Evolutionary conservation across 2,329 filamentous ascomycete genomes (phyloP).

Genomic region (Trichoderma brevicompactum): DNA sequence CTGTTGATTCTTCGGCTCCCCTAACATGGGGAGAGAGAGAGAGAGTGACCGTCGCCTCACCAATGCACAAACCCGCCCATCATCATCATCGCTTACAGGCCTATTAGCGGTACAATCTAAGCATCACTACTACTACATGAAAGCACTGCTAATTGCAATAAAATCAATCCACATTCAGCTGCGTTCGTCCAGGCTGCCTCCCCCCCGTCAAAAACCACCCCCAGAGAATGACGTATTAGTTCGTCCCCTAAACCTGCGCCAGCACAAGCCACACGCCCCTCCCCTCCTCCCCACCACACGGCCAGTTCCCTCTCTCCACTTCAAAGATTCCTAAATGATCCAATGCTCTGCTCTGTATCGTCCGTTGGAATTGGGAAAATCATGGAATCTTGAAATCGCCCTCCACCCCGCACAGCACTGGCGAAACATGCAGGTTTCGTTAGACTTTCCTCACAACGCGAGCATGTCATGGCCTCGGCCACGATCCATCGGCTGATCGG

Average conservation of each 20-base stretch:
- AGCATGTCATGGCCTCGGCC: too few relatives aligned
- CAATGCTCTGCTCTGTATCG: not conserved
- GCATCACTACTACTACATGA: not conserved
- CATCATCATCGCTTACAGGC: not conserved
- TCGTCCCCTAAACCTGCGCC: not conserved
- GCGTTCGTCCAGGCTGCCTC: conserved; percentile 13
- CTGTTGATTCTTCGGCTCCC: not conserved
- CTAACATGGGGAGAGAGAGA: conserved; percentile 2
- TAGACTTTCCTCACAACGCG: too few relatives aligned
- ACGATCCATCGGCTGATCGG: too few relatives aligned
- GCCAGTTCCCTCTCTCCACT: conserved; percentile 1
- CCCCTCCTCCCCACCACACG: conserved; percentile 4
- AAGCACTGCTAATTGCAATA: not conserved
- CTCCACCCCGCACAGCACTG: too few relatives aligned
- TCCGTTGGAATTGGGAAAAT: not conserved
- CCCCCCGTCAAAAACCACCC: not conserved
- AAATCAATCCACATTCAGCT: not conserved
- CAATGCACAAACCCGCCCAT: conserved; percentile 16
- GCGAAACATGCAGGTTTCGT: too few relatives aligned
- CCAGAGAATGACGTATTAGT: conserved; percentile 15
- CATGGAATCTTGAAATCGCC: not conserved
- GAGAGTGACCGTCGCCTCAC: not conserved
- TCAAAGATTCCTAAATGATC: conserved; percentile 4
- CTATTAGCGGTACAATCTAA: too few relatives aligned
- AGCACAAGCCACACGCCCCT: conserved; percentile 21